Conservation (phyloP, 768 basidiomycete genomes). For the Trametes elegans region DNA sequence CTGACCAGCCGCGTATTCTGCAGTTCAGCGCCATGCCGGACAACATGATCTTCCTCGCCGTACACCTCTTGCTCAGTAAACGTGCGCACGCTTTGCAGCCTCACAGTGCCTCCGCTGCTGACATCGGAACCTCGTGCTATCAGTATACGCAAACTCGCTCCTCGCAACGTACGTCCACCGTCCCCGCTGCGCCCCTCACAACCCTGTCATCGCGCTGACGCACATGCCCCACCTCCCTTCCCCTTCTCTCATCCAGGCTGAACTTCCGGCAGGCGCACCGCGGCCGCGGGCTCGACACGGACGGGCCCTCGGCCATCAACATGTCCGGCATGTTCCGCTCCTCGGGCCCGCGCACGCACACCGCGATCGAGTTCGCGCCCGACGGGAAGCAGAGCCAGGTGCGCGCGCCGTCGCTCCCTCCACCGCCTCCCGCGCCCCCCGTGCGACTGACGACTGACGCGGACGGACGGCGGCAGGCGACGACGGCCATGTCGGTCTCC, state of each 20-base stretch:
- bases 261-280: constrained; percentile 11
- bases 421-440: too few relatives aligned
- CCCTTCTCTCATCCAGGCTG: neutral
- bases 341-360: neutral
- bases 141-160: constrained; percentile 18
- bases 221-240: too few relatives aligned
- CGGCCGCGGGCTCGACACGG: constrained; percentile 5
- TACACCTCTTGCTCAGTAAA: constrained; percentile 20
- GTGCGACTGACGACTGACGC: neutral
- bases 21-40: constrained; percentile 10
- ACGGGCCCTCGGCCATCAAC: neutral
- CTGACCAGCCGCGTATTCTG: neutral
- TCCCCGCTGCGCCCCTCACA: too few relatives aligned
- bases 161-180: constrained; percentile 8
- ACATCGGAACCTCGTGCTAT: neutral
- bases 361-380: neutral
- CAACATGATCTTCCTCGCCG: constrained; percentile 18
- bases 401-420: neutral
- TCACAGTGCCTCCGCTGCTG: too few relatives aligned
- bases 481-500: neutral
- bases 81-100: neutral
- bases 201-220: too few relatives aligned
- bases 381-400: neutral
- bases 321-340: neutral
- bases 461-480: neutral